Evolutionary conservation across 176 grass and related monocot species (phyloP).

Genomic region (Cymbopogon citratus): DNA sequence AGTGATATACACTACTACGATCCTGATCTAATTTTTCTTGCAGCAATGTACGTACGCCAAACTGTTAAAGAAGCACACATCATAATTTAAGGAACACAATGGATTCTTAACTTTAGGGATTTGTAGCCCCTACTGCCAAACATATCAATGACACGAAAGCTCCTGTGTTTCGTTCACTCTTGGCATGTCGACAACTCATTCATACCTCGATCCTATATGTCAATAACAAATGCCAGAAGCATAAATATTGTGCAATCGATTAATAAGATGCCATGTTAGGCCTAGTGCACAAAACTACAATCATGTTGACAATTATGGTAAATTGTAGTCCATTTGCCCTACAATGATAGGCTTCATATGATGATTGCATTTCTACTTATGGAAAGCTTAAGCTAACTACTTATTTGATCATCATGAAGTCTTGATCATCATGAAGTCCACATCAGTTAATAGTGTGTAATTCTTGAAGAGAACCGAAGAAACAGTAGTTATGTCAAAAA

Average conservation of each 20-base stretch:
- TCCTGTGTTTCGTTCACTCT: no score
- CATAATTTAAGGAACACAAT: neutral
- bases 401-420: neutral
- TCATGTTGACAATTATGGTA: neutral
- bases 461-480: neutral
- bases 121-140: neutral
- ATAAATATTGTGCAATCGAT: slow-evolving; percentile 3
- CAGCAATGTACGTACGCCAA: neutral
- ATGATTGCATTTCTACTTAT: slow-evolving; percentile 33
- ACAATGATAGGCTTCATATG: slow-evolving; percentile 1
- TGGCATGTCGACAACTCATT: slow-evolving; percentile 11
- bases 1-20: neutral
- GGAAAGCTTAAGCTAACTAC: slow-evolving; percentile 2
- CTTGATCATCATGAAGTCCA: neutral
- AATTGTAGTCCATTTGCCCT: neutral
- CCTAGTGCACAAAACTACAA: slow-evolving; percentile 19
- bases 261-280: slow-evolving; percentile 33
- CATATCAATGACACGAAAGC: neutral
- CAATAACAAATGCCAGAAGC: slow-evolving; percentile 22
- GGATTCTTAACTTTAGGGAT: neutral
- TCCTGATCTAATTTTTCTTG: neutral
- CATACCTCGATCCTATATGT: slow-evolving; percentile 11
- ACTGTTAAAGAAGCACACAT: neutral
- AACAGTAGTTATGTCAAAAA: neutral
- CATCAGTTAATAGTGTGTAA: neutral